Evolutionary conservation across 2,329 filamentous ascomycete genomes (phyloP), one percentile per base, ranked within the genome.

Genomic region (Mycosphaerelloides madeirae): DNA sequence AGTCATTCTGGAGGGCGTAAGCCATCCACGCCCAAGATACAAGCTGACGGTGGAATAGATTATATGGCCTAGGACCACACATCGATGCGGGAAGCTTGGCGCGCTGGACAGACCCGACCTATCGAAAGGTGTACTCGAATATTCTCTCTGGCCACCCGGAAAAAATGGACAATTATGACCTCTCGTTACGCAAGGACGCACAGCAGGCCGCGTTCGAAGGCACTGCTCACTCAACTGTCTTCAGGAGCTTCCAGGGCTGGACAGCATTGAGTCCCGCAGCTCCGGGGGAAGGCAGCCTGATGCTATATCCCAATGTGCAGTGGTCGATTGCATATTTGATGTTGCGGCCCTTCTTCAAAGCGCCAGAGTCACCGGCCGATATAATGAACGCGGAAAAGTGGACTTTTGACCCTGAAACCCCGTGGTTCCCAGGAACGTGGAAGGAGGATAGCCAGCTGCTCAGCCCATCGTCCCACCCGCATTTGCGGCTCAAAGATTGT

Each of bases 401-500:
- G 44, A 38, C 32, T 3, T 47, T 47, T 19, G 44, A 47, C 33
- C 29, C 33, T n/a, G 34, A 42, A 6, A 47, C 44, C 14, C 38
- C 44, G n/a, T 47, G 44, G 44, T 47, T 47, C 38, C 44, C 44
- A 13, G 44, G 44, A 3, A 47, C 44, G 6, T 47, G 32, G 38
- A 35, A 35, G 29, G 34, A 32, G 6, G 44, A 47, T 18, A 42
- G 38, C 18, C 44, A 47, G 28, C 6, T 42, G 11, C 44, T 47
- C 11, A 47, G 44, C 20, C 44, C 39, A 3, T 47, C 44, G 8
- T 47, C 44, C 4, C 44, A 43, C 19, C 44, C 44, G 8, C 44
- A 47, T 25, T 35, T 47, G 8, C 44, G 44, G 2, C 13, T 47
- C 33, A 47, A 47, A 25, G 44, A 47, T 20, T 47, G 44, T 34